Conservation (phyloP, 129 eudicot species). For the Flaveria trinervia region DNA sequence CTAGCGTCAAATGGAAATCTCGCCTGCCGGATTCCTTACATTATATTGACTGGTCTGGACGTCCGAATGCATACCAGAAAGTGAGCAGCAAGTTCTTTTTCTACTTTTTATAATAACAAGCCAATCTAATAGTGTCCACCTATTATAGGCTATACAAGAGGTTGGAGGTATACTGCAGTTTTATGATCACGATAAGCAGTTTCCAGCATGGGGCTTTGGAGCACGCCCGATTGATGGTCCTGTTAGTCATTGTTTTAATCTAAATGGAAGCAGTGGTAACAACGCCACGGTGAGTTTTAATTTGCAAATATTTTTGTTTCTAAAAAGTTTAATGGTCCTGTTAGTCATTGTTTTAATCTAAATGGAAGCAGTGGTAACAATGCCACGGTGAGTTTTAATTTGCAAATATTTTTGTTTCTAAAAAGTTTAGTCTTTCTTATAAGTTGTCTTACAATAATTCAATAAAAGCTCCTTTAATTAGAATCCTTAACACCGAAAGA, state of each 20-base stretch:
- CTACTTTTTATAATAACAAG: background rate
- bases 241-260: slow-evolving; percentile 91
- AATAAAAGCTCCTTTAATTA: background rate
- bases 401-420: background rate
- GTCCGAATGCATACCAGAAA: slow-evolving; percentile 89
- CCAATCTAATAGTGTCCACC: slow-evolving; percentile 23
- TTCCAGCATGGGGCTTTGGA: slow-evolving; percentile 98
- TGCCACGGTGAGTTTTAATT: slow-evolving; percentile 20
- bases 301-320: background rate
- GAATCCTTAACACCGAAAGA: background rate
- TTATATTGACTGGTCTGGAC: slow-evolving; percentile 90
- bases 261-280: slow-evolving; percentile 81
- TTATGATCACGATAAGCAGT: slow-evolving; percentile 75
- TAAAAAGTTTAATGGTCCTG: slow-evolving; percentile 58
- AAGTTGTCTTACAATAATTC: slow-evolving; percentile 19
- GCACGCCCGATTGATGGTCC: slow-evolving; percentile 97
- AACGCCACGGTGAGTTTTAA: slow-evolving; percentile 36
- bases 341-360: slow-evolving; percentile 87
- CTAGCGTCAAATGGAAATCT: slow-evolving; percentile 96
- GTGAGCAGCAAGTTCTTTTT: slow-evolving; percentile 44
- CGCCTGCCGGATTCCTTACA: slow-evolving; percentile 94
- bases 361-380: slow-evolving; percentile 84
- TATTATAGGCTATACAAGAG: slow-evolving; percentile 74
- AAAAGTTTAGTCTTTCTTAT: slow-evolving; percentile 1
- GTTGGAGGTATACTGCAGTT: slow-evolving; percentile 87